A percentile compares a stretch with the other conserved stretches of the same genome.
phyloP scores from a whole-genome alignment of 129 eudicot genomes.

The Flaveria brownii region DNA sequence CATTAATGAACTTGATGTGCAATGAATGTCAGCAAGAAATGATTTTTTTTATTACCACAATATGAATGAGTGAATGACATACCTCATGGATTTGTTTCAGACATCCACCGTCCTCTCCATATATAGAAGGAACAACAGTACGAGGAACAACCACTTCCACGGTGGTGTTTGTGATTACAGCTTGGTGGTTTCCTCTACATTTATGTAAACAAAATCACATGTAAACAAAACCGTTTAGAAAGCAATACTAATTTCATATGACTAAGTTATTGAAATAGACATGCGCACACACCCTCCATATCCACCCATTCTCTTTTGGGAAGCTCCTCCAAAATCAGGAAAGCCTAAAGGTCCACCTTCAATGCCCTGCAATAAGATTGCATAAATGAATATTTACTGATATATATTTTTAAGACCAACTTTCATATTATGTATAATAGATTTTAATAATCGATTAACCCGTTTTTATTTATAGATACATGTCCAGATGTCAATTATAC shows the following conservation, averaged over 20 bases:
- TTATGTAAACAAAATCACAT: not conserved
- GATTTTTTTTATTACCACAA: not conserved
- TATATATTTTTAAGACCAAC: not conserved
- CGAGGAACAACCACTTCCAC: constrained; percentile 97
- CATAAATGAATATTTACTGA: constrained; percentile 4
- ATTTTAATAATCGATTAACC: not conserved
- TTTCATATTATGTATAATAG: not conserved
- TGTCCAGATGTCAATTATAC: constrained; percentile 1
- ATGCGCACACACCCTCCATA: constrained; percentile 71
- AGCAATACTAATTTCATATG: not conserved
- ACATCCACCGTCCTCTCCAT: constrained; percentile 98
- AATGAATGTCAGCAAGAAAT: not conserved
- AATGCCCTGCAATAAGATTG: constrained; percentile 48
- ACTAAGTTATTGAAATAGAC: not conserved
- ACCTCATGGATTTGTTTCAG: constrained; percentile 84
- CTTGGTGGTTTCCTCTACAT: constrained; percentile 59
- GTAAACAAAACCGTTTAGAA: constrained; percentile 6
- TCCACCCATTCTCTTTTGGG: constrained; percentile 76
- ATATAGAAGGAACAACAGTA: constrained; percentile 79
- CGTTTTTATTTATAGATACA: not conserved
- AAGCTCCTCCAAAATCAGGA: constrained; percentile 63
- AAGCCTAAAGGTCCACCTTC: constrained; percentile 76
- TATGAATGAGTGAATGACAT: constrained; percentile 13
- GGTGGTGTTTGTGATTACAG: constrained; percentile 82
- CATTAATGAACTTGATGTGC: not conserved